These are phyloP conservation scores for Arabis hirsuta DNA, from an alignment of 345 rosid genomes.

Conservation along the genomic window DNA sequence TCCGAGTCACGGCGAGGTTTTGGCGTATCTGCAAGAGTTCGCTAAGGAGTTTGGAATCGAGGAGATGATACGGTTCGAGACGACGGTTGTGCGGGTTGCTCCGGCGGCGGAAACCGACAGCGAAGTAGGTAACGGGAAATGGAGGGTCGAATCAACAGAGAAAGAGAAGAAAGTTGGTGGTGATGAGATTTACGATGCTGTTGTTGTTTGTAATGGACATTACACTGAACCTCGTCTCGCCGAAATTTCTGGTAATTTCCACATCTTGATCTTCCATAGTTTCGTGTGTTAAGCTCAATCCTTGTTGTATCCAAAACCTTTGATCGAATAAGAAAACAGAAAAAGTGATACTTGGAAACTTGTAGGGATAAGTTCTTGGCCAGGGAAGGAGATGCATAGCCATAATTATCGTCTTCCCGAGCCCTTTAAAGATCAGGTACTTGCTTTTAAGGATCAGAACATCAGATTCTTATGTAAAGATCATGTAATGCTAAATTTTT, in stretches of 20 bases:
- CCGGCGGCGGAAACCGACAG: constrained; percentile 6
- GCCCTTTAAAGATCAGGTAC: constrained; percentile 70
- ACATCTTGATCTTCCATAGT: no score
- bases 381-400: constrained; percentile 88
- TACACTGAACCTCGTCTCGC: constrained; percentile 70
- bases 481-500: background rate
- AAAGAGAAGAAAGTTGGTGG: constrained; percentile 19
- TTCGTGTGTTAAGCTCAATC: no score
- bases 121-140: constrained; percentile 50
- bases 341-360: background rate
- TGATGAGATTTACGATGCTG: constrained; percentile 70
- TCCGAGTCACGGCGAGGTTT: constrained; percentile 74
- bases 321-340: no score
- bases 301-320: no score
- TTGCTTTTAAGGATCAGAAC: constrained; percentile 16
- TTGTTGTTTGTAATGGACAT: constrained; percentile 76
- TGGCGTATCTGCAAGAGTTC: constrained; percentile 64
- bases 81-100: constrained; percentile 57
- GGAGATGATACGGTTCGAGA: constrained; percentile 66
- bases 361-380: constrained; percentile 79
- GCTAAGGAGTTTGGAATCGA: constrained; percentile 61
- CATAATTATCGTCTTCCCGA: constrained; percentile 77
- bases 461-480: background rate
- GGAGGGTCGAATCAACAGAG: constrained; percentile 61
- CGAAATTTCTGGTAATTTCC: constrained; percentile 57